Conservation (phyloP, 75 land plant genomes). For the Cunninghamia lanceolata region DNA sequence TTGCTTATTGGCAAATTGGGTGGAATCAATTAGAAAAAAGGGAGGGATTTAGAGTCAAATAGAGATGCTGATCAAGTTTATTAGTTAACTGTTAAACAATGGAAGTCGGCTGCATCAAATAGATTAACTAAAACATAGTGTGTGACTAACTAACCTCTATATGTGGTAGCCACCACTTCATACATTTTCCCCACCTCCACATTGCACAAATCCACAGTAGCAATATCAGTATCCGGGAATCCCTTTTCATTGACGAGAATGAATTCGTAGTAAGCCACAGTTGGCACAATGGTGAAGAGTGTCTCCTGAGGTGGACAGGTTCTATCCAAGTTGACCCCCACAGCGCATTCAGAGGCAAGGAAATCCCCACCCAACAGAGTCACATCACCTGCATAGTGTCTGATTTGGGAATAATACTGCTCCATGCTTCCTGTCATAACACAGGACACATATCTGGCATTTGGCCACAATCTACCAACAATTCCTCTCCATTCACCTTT, state of each 20-base stretch:
- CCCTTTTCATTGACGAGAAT: constrained; percentile 21
- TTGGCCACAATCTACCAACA: constrained; percentile 52
- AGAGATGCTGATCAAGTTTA: background rate
- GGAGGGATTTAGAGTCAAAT: background rate
- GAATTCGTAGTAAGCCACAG: constrained; percentile 64
- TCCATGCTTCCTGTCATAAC: constrained; percentile 51
- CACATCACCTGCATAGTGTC: constrained; percentile 38
- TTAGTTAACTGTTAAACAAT: background rate
- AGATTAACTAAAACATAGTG: background rate
- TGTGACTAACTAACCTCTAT: constrained; percentile 22
- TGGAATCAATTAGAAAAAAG: background rate
- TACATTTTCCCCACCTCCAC: constrained; percentile 53
- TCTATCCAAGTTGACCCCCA: constrained; percentile 47
- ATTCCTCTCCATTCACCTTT: constrained; percentile 41
- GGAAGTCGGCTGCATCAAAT: background rate
- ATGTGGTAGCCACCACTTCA: constrained; percentile 57
- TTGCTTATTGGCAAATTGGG: background rate
- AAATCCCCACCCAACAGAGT: constrained; percentile 47
- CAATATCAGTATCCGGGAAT: constrained; percentile 3
- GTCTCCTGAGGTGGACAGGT: constrained; percentile 26
- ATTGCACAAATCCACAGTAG: constrained; percentile 31
- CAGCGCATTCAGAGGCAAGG: constrained; percentile 46
- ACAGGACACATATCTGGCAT: constrained; percentile 28
- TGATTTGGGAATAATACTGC: constrained; percentile 37
- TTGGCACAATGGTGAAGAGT: constrained; percentile 39